These are phyloP conservation scores for Clavispora santaluciae DNA, from an alignment of 805 yeast species.

Conservation along the genomic window DNA sequence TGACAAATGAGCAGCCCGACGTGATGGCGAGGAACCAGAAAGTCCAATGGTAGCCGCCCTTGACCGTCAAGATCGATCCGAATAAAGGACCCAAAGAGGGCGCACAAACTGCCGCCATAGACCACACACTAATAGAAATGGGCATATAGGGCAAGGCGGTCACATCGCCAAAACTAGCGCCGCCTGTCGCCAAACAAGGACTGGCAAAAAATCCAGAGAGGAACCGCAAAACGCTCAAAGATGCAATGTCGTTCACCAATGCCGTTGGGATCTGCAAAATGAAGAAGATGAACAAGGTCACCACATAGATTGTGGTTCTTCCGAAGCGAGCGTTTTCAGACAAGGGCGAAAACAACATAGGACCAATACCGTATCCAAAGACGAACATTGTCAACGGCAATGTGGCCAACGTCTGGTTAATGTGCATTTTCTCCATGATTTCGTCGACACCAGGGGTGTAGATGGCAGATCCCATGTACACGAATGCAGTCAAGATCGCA, in stretches of 20 bases:
- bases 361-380: constrained; percentile 58
- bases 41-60: constrained; percentile 45
- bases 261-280: constrained; percentile 55
- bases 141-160: constrained; percentile 40
- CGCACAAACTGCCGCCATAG: constrained; percentile 49
- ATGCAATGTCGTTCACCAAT: constrained; percentile 43
- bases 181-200: constrained; percentile 56
- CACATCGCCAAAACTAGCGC: constrained; percentile 52
- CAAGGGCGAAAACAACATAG: constrained; percentile 52
- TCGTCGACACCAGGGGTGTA: constrained; percentile 49
- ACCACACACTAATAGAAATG: constrained; percentile 46
- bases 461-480: constrained; percentile 53
- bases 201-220: constrained; percentile 51
- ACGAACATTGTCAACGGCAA: constrained; percentile 52
- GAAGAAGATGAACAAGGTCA: constrained; percentile 42
- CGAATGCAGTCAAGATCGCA: constrained; percentile 42
- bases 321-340: constrained; percentile 53
- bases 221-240: constrained; percentile 46
- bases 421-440: constrained; percentile 42
- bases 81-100: constrained; percentile 53
- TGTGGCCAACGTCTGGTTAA: constrained; percentile 40
- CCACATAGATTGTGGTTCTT: constrained; percentile 44
- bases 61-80: constrained; percentile 43
- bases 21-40: constrained; percentile 48
- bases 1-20: constrained; percentile 31